Base-by-base conservation (phyloP, 108 stramenopile species). In the Stephanodiscus minutulus region DNA sequence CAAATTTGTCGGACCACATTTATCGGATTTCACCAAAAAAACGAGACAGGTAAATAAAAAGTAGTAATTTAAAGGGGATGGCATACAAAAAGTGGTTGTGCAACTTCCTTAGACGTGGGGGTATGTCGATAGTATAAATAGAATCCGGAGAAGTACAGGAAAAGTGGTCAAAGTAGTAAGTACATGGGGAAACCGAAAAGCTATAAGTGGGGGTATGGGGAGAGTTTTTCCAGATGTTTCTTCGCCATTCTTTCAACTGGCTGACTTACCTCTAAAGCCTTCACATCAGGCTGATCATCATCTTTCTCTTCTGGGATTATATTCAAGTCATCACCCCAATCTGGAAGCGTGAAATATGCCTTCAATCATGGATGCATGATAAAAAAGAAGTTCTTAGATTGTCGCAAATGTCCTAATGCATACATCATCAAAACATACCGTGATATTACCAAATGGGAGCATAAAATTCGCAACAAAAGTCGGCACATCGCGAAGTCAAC, bases 401-500 rank as follows among this genome's bases (percentile, higher is more conserved):
- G 2, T 33, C 31, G 5, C 31, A 33, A 33, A 33, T 33, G 5
- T 33, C 5, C 2, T 5, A 33, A 33, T n/a, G 31, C 5, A 4
- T 33, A 33, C 31, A 33, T 33, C 31, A 4, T 33, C 31, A 64
- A 46, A 7, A 46, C 44, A 9, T 25, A 88, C 71, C 28, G 76
- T 53, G 11, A 87, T 64, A 64, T 84, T 90, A 11, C 82, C 88
- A 66, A 72, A 82, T 29, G 81, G 86, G 15, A 82, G 54, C 56
- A 86, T 61, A 17, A 86, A 57, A 67, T 87, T 90, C 47, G 78
- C 68, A 37, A 87, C 48, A 0, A 87, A 67, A 12, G 83, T 82
- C n/a, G 89, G 81, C 0, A 37, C 35, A 52, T 84, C 67, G 17
- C 86, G 82, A 17, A 89, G 61, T 24, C 88, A 84, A 64, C 86